Evolutionary conservation across 352 stramenopile genomes (phyloP).

Genomic region (Phytophthora ramorum): DNA sequence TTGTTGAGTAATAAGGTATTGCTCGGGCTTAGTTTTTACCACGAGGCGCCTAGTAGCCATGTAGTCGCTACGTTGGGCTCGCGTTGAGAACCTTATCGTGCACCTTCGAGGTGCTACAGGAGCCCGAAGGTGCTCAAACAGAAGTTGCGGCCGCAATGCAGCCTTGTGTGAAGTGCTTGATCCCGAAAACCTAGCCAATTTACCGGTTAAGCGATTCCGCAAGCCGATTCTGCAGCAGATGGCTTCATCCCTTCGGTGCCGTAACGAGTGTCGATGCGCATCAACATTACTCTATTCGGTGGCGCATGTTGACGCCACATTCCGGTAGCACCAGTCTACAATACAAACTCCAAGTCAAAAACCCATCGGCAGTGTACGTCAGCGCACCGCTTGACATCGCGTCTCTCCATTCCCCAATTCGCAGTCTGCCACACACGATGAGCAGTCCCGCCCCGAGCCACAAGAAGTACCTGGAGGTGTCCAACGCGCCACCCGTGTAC

Average conservation of each 20-base stretch:
- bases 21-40: too few species aligned
- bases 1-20: too few species aligned
- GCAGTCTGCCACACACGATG: constrained; percentile 3
- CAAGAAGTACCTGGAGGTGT: constrained; percentile 69
- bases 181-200: too few species aligned
- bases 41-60: too few species aligned
- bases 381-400: constrained; percentile 2
- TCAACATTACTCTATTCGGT: constrained; percentile 30
- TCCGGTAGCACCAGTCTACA: constrained; percentile 19
- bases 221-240: background rate
- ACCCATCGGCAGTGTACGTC: constrained; percentile 7
- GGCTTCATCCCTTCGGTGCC: background rate
- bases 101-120: too few species aligned
- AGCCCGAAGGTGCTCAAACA: too few species aligned
- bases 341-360: constrained; percentile 19
- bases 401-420: constrained; percentile 32
- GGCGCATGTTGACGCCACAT: constrained; percentile 20
- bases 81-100: too few species aligned
- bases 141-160: too few species aligned
- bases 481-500: constrained; percentile 82
- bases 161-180: too few species aligned
- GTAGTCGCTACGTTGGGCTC: too few species aligned
- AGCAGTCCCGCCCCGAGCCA: background rate
- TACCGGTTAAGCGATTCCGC: too few species aligned
- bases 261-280: constrained; percentile 11